A percentile compares a stretch with the other conserved stretches of the same genome.
Conservation (phyloP, 192 early-diverging fungal species). For the Gonapodya sp. region DNA sequence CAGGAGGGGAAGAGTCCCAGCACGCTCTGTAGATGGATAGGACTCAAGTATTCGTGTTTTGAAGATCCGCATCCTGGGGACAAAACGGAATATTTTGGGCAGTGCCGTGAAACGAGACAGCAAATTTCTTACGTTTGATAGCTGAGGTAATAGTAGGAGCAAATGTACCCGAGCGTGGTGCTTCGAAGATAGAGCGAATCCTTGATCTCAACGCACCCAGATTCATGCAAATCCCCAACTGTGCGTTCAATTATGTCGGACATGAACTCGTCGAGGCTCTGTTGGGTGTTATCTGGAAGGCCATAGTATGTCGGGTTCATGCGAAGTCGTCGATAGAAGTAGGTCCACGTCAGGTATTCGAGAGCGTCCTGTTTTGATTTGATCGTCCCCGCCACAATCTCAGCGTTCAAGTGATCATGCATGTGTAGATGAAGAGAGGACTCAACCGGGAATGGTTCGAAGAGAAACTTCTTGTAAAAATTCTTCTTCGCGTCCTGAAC, state of each 20-base stretch:
- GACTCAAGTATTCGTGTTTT: constrained; percentile 40
- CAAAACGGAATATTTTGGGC: not conserved
- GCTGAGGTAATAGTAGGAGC: constrained; percentile 85
- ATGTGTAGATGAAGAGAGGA: constrained; percentile 45
- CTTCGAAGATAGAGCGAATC: constrained; percentile 56
- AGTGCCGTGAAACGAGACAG: not conserved
- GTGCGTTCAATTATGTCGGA: constrained; percentile 69
- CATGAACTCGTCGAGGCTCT: constrained; percentile 62
- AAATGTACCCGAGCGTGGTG: constrained; percentile 71
- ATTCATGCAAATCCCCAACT: constrained; percentile 52
- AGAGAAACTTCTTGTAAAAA: constrained; percentile 97
- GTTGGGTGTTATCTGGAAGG: constrained; percentile 57
- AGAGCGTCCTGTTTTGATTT: constrained; percentile 86
- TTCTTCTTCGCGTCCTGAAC: constrained; percentile 95
- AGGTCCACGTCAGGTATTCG: constrained; percentile 94
- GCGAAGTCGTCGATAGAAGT: constrained; percentile 80
- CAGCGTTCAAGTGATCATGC: constrained; percentile 90
- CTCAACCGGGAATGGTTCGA: constrained; percentile 69
- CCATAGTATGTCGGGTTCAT: constrained; percentile 97
- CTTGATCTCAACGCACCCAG: constrained; percentile 62
- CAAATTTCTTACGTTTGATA: constrained; percentile 28
- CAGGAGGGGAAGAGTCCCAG: constrained; percentile 46
- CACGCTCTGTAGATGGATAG: constrained; percentile 23
- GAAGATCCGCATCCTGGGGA: constrained; percentile 61
- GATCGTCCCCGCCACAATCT: constrained; percentile 81